phyloP scores from a whole-genome alignment of 345 rosid genomes.

The Brassica juncea region DNA sequence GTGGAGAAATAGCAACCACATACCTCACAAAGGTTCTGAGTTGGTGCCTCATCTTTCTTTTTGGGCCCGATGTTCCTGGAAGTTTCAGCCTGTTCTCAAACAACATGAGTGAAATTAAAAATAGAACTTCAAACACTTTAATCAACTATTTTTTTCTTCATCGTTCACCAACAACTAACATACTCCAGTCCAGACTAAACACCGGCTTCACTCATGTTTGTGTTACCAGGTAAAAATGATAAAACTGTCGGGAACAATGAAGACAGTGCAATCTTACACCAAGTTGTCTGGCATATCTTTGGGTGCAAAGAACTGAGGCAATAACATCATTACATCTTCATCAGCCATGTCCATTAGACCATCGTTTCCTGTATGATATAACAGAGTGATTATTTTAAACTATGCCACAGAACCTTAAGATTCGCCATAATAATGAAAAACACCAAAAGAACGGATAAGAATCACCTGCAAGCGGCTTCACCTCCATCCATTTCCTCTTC shows the following conservation, averaged over 20 bases:
- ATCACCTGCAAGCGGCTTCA: conserved; percentile 56
- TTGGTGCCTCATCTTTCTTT: conserved; percentile 61
- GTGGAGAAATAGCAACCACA: conserved; percentile 21
- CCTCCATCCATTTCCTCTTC: conserved; percentile 69
- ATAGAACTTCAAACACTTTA: background rate
- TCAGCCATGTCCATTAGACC: conserved; percentile 69
- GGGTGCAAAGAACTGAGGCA: conserved; percentile 79
- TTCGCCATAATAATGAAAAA: conserved; percentile 14
- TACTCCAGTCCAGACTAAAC: background rate
- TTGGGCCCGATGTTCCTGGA: conserved; percentile 47
- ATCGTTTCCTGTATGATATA: conserved; percentile 47
- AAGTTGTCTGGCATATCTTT: conserved; percentile 78
- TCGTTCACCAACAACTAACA: background rate
- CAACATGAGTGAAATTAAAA: background rate
- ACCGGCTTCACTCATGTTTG: background rate
- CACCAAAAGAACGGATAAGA: background rate
- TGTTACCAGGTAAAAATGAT: background rate
- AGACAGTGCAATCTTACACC: conserved; percentile 55
- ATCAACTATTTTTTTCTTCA: conserved; percentile 4
- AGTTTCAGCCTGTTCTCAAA: conserved; percentile 62
- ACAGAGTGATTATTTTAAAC: background rate
- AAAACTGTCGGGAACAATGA: conserved; percentile 15
- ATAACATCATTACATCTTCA: conserved; percentile 79
- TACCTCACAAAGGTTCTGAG: conserved; percentile 57
- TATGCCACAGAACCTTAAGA: background rate